Evolutionary conservation across 2,329 filamentous ascomycete genomes (phyloP).

Genomic region (Venturia effusa): DNA sequence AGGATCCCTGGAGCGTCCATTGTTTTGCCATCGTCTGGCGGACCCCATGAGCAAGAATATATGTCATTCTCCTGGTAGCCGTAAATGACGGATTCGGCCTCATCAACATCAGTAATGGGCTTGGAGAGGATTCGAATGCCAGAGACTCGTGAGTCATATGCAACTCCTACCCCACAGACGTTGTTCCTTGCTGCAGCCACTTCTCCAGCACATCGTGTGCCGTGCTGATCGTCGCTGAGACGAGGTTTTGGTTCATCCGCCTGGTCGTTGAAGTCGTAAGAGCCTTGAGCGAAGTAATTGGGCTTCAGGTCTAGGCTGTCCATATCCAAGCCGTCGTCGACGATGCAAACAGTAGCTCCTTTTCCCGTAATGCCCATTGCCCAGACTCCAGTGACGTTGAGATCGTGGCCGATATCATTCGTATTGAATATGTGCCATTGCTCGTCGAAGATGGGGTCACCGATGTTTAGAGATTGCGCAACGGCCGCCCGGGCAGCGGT

Average conservation of each 20-base stretch:
- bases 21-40: constrained; percentile 80
- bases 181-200: constrained; percentile 86
- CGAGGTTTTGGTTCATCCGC: constrained; percentile 66
- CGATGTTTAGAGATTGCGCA: constrained; percentile 58
- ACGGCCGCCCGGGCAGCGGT: constrained; percentile 45
- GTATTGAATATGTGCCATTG: constrained; percentile 96
- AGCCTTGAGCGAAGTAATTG: constrained; percentile 89
- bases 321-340: constrained; percentile 95
- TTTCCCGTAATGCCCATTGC: constrained; percentile 79
- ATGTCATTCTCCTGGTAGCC: constrained; percentile 86
- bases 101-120: constrained; percentile 81
- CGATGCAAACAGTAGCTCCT: constrained; percentile 81
- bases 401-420: constrained; percentile 70
- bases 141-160: constrained; percentile 81
- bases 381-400: constrained; percentile 96
- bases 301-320: constrained; percentile 82
- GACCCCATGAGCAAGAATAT: constrained; percentile 98
- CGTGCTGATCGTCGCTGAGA: constrained; percentile 78
- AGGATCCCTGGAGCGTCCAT: constrained; percentile 91
- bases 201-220: constrained; percentile 90
- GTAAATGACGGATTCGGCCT: constrained; percentile 87
- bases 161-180: constrained; percentile 90
- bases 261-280: constrained; percentile 92
- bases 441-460: constrained; percentile 81
- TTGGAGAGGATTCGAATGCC: constrained; percentile 90